These are phyloP conservation scores for Podaxis sp. DNA, from an alignment of 768 basidiomycete species.

Conservation along the genomic window DNA sequence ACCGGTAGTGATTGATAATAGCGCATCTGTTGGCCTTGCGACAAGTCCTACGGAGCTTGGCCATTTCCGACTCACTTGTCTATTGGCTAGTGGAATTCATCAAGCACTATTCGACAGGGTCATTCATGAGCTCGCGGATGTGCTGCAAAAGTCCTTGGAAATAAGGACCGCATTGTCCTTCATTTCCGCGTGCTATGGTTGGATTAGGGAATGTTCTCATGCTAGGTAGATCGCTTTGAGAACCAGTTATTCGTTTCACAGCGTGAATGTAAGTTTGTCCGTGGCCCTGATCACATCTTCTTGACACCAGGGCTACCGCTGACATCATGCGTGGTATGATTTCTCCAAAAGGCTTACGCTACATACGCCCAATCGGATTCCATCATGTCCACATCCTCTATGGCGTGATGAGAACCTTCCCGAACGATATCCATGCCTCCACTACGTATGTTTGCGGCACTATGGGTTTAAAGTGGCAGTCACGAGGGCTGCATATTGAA, in stretches of 20 bases:
- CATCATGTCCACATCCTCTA: neutral
- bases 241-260: neutral
- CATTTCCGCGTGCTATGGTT: slow-evolving; percentile 2
- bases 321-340: slow-evolving; percentile 2
- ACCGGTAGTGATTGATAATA: neutral
- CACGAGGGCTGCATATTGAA: neutral
- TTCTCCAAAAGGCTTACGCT: neutral
- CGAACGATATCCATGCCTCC: neutral
- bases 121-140: neutral
- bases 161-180: neutral
- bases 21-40: neutral
- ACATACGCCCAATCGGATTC: slow-evolving; percentile 2
- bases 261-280: neutral
- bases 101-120: neutral
- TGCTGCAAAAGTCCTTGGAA: neutral
- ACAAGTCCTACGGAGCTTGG: neutral
- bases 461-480: neutral
- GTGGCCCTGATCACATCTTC: neutral
- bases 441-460: neutral
- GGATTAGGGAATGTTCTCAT: neutral
- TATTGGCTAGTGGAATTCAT: neutral
- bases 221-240: neutral
- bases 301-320: neutral
- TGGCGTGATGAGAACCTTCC: neutral
- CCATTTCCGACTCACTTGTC: neutral